Evolutionary conservation across 2,329 filamentous ascomycete genomes (phyloP), one percentile per base, ranked within the genome.

Genomic region (Aphanoascus verrucosus): DNA sequence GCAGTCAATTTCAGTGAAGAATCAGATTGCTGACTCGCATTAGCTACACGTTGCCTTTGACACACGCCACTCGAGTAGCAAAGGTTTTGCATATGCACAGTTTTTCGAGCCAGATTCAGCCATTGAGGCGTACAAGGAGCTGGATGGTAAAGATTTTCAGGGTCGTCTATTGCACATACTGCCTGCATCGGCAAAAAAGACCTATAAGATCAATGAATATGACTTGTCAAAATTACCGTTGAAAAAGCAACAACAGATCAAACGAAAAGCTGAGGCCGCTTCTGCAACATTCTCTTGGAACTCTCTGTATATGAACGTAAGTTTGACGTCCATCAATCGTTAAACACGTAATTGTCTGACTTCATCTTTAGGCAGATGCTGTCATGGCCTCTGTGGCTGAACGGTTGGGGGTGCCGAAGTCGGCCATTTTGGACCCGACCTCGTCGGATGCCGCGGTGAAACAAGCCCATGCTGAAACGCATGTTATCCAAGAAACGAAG

Each of bases 221-320:
- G 84, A 85, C 54, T 78, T 98, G 52, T 89, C 91, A 0, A 94
- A 96, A 68, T 71, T 98, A 61, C 91, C 93, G 14, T 74, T 97
- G 59, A 97, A 96, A 72, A 93, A 94, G 69, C 93, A 97, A 69
- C 88, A 88, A 62, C 80, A 94, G 63, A 86, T 97, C 60, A 88
- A 86, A 66, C 86, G 86, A 63, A 94, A 87, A 71, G 79, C 84
- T 48, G 85, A 91, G 62, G 87, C 90, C 19, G 78, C 86, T 7
- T 84, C 83, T 31, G 82, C 79, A 47, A 82, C 80, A 1, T 97
- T 97, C 72, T 95, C 91, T 67, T 98, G 93, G 93, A 98, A 98
- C 74, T 91, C 90, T n/a, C 76, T 98, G n/a, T 98, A 93, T 70
- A 94, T 98, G 86, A 96, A 86, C 70, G 86, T 88, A 72, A 67